These are phyloP conservation scores for Malbranchea cinnamomea DNA, from an alignment of 2,329 filamentous ascomycete genomes.

Conservation along the genomic window DNA sequence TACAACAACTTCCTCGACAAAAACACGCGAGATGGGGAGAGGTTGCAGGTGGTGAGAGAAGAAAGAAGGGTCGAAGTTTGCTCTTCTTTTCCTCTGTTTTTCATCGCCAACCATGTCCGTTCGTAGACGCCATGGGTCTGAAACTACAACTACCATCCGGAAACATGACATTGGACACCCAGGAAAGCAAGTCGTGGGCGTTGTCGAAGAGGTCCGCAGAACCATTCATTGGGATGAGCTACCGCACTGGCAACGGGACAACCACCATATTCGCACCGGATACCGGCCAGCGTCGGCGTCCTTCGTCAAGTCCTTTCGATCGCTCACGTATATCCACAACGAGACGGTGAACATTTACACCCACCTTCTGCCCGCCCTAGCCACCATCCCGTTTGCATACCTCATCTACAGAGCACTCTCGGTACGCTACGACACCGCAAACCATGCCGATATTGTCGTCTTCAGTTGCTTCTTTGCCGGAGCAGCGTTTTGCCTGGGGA, in stretches of 20 bases:
- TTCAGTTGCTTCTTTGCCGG: slow-evolving; percentile 70
- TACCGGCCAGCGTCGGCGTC: slow-evolving; percentile 51
- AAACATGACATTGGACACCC: slow-evolving; percentile 1
- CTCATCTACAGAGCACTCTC: slow-evolving; percentile 43
- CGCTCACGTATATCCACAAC: slow-evolving; percentile 50
- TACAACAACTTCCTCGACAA: no score
- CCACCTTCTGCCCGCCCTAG: slow-evolving; percentile 52
- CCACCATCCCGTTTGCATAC: slow-evolving; percentile 38
- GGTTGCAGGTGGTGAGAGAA: no score
- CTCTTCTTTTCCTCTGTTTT: no score
- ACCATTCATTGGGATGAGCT: slow-evolving; percentile 38
- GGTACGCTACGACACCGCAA: slow-evolving; percentile 52
- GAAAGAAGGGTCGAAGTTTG: no score
- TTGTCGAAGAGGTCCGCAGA: slow-evolving; percentile 8
- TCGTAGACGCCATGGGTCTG: neutral
- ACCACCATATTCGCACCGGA: slow-evolving; percentile 51
- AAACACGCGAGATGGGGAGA: no score
- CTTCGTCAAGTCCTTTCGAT: slow-evolving; percentile 42
- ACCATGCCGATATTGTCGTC: slow-evolving; percentile 48
- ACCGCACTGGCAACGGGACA: slow-evolving; percentile 45
- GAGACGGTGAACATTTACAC: slow-evolving; percentile 59
- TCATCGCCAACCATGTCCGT: no score
- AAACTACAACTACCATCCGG: neutral
- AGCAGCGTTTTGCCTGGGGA: slow-evolving; percentile 56
- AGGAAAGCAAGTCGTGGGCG: neutral